Conservation (phyloP, 305 asterid genomes). For the Stenogyne calaminthoides region DNA sequence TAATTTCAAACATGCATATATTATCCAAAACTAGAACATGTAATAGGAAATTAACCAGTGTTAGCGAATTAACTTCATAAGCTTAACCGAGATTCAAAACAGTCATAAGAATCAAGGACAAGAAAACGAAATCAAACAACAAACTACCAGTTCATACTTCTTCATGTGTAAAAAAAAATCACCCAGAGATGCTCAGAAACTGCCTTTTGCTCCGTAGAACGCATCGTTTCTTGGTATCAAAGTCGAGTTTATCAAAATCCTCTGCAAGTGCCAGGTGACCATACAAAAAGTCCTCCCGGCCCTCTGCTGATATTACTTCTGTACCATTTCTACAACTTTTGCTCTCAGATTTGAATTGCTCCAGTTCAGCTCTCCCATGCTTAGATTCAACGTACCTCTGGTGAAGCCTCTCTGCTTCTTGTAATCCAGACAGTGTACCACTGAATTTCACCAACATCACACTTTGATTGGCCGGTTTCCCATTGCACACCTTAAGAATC, state of each 20-base stretch:
- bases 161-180: background rate
- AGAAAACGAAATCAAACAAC: background rate
- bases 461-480: constrained; percentile 67
- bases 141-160: background rate
- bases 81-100: background rate
- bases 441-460: constrained; percentile 57
- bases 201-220: constrained; percentile 60
- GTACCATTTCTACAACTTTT: constrained; percentile 28
- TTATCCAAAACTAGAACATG: too few species aligned
- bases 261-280: constrained; percentile 62
- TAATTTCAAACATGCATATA: too few species aligned
- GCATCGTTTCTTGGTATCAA: constrained; percentile 57
- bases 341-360: constrained; percentile 30
- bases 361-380: constrained; percentile 51
- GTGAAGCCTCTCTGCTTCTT: constrained; percentile 59
- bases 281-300: constrained; percentile 41
- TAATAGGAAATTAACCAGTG: too few species aligned
- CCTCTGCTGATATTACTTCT: constrained; percentile 24
- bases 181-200: constrained; percentile 38
- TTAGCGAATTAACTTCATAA: background rate
- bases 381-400: constrained; percentile 38
- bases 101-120: background rate
- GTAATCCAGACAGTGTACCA: constrained; percentile 64
- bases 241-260: constrained; percentile 65
- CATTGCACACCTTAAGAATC: constrained; percentile 55